Evolutionary conservation across 345 rosid species (phyloP), one percentile per base, ranked within the genome.

Genomic region (Moricandia moricandioides): DNA sequence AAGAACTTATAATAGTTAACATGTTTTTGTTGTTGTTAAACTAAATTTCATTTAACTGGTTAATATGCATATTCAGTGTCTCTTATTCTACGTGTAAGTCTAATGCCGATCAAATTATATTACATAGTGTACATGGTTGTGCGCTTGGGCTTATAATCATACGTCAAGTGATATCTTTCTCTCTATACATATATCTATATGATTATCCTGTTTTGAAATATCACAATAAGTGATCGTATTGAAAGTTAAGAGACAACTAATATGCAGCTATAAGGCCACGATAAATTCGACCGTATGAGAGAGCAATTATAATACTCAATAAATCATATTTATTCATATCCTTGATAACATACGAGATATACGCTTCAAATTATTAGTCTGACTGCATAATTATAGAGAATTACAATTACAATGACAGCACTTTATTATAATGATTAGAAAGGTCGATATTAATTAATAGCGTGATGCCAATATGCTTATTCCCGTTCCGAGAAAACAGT

Each of bases 241-340:
- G 24, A 34, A 12, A 51, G n/a, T 52, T 51, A 78, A 78, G 64
- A 51, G 81, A 78, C 77, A 71, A 72, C 64, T 71, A 78, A 71
- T 78, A 17, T 78, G 62, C 72, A 77, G 63, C 81, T 51, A 21
- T 21, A 78, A 66, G 77, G 62, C 77, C 57, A 49, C 30, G 57
- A 9, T 37, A 14, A 31, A 77, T 34, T 18, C 76, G 67, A 77
- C 67, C 71, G 67, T 57, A 76, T 16, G 5, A 39, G 76, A 45
- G 43, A 45, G 17, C 55, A 70, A 45, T 57, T 64, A 70, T 18
- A 65, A 57, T 77, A 70, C 33, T 62, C 69, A 65, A 51, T 62
- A 31, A 64, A 62, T 56, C 12, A 54, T 29, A 0, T 14, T 13
- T 39, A 54, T 21, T 16, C 37, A 10, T 56, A 65, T 57, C 27